phyloP scores from a whole-genome alignment of 192 early-diverging fungal genomes.

The Backusella morwellensis region DNA sequence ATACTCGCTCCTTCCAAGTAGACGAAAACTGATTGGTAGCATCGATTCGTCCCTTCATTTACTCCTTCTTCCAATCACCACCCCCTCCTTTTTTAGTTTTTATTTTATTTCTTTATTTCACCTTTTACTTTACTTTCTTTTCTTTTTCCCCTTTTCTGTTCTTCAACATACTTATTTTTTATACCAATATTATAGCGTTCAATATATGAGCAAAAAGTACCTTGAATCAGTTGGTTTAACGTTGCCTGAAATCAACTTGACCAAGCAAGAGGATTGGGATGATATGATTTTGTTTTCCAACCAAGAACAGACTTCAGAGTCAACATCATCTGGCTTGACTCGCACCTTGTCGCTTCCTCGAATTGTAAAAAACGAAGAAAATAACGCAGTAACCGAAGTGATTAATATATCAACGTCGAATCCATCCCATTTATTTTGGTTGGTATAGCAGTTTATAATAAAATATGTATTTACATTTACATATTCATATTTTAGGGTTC shows the following conservation, averaged over 20 bases:
- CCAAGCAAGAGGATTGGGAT: background rate
- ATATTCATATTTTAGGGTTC: constrained; percentile 17
- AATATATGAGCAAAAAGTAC: background rate
- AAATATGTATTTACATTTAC: background rate
- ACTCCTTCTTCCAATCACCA: background rate
- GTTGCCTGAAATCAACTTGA: constrained; percentile 5
- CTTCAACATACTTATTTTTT: background rate
- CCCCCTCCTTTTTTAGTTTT: background rate
- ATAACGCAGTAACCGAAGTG: constrained; percentile 14
- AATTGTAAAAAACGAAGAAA: background rate
- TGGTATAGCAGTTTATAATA: background rate
- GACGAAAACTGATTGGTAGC: background rate
- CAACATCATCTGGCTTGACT: background rate
- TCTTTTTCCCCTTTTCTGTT: background rate
- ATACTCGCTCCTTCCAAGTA: background rate
- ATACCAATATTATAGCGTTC: background rate
- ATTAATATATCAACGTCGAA: constrained; percentile 26
- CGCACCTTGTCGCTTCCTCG: constrained; percentile 3
- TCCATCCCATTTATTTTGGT: constrained; percentile 35
- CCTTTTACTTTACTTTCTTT: background rate
- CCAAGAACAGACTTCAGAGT: background rate
- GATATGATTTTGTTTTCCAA: background rate
- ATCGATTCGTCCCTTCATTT: background rate
- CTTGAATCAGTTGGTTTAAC: background rate
- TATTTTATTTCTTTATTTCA: background rate